A percentile compares a stretch with the other conserved stretches of the same genome.
phyloP scores from a whole-genome alignment of 306 rosid genomes.

The Heteromeles arbutifolia region DNA sequence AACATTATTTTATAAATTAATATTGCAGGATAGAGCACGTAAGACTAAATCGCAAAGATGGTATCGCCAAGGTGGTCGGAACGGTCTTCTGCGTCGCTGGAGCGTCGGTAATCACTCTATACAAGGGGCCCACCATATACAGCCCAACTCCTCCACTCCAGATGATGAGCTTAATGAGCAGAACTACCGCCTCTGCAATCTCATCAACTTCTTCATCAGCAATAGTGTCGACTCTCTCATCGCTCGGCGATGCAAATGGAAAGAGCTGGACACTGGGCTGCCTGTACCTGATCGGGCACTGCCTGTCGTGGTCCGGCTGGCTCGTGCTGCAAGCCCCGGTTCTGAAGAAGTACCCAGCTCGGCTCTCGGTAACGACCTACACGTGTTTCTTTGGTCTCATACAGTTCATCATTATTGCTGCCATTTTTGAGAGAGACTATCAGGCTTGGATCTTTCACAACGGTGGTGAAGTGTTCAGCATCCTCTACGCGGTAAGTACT shows the following conservation, averaged over 20 bases:
- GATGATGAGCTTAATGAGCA: constrained; percentile 1
- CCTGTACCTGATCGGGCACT: constrained; percentile 77
- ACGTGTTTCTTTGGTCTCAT: constrained; percentile 90
- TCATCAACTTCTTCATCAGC: not conserved
- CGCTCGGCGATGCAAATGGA: constrained; percentile 61
- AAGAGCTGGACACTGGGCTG: constrained; percentile 97
- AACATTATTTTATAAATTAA: not conserved
- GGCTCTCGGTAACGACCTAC: constrained; percentile 89
- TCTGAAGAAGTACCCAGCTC: constrained; percentile 91
- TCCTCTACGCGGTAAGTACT: constrained; percentile 68
- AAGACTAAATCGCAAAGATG: constrained; percentile 67
- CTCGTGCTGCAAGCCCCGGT: constrained; percentile 87
- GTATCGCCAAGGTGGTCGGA: constrained; percentile 70
- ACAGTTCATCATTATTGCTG: constrained; percentile 69
- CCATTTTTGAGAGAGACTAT: constrained; percentile 50
- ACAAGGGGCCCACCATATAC: constrained; percentile 88
- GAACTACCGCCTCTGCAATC: not conserved
- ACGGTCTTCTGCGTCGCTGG: constrained; percentile 84
- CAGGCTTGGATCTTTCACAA: constrained; percentile 83
- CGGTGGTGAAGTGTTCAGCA: constrained; percentile 75
- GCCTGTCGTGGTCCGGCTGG: constrained; percentile 97
- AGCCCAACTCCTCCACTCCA: constrained; percentile 52
- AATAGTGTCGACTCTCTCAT: constrained; percentile 21
- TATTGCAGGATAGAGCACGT: constrained; percentile 68
- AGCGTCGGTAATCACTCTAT: constrained; percentile 81